Evolutionary conservation across 2,329 filamentous ascomycete species (phyloP).

Genomic region (Teratosphaeria destructans): DNA sequence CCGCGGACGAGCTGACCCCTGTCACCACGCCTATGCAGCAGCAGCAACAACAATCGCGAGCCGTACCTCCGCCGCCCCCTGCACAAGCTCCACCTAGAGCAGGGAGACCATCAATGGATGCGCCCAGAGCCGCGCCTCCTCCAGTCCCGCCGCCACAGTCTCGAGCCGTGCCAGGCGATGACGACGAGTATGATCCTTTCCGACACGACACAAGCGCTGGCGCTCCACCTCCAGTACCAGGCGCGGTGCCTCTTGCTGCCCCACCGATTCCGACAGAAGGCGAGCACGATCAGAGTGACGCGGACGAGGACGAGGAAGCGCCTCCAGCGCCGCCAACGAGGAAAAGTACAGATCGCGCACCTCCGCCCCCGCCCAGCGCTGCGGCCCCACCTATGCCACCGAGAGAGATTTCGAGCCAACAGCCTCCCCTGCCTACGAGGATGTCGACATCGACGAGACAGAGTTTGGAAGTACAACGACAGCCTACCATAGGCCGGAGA

Average conservation of each 20-base stretch:
- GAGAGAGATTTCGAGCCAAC: slow-evolving; percentile 28
- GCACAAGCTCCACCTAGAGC: slow-evolving; percentile 39
- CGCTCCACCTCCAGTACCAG: slow-evolving; percentile 22
- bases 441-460: slow-evolving; percentile 34
- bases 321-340: slow-evolving; percentile 7
- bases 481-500: slow-evolving; percentile 38
- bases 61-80: slow-evolving; percentile 47
- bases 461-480: slow-evolving; percentile 49
- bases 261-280: slow-evolving; percentile 24
- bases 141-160: slow-evolving; percentile 45
- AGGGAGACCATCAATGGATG: slow-evolving; percentile 55
- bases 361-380: slow-evolving; percentile 28
- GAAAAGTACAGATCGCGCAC: slow-evolving; percentile 23
- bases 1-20: slow-evolving; percentile 43
- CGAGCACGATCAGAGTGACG: slow-evolving; percentile 22
- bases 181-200: slow-evolving; percentile 61
- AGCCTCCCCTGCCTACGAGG: slow-evolving; percentile 26
- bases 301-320: slow-evolving; percentile 27
- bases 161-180: slow-evolving; percentile 27
- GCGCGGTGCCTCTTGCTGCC: slow-evolving; percentile 21
- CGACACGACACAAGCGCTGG: slow-evolving; percentile 30
- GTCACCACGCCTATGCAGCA: slow-evolving; percentile 27
- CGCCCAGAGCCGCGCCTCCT: slow-evolving; percentile 56
- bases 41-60: slow-evolving; percentile 28
- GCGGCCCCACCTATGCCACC: slow-evolving; percentile 37